These are phyloP conservation scores for Trametes cubensis DNA, from an alignment of 768 basidiomycete species.

Conservation along the genomic window DNA sequence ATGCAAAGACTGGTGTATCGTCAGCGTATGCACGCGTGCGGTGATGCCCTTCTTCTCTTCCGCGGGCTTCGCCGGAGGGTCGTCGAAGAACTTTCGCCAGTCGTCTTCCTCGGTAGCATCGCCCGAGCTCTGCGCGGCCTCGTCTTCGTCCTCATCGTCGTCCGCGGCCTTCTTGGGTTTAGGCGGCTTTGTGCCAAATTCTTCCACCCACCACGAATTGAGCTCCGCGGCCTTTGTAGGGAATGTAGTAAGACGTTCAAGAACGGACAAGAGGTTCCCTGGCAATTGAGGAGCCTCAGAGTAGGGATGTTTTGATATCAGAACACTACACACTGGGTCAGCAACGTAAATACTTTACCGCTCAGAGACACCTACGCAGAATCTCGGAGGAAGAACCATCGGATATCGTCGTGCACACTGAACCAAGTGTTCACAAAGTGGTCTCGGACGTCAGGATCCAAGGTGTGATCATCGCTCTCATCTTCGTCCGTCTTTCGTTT, in stretches of 20 bases:
- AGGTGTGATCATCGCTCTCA: constrained; percentile 36
- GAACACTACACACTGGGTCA: constrained; percentile 30
- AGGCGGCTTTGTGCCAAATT: constrained; percentile 54
- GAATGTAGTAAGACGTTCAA: constrained; percentile 62
- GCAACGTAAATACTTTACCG: constrained; percentile 3
- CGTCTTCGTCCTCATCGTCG: constrained; percentile 32
- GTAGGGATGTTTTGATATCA: constrained; percentile 36
- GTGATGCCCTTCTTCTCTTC: constrained; percentile 38
- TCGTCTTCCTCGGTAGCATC: constrained; percentile 51
- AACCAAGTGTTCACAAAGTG: constrained; percentile 74
- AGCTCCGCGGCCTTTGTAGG: constrained; percentile 71
- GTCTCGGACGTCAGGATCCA: constrained; percentile 63
- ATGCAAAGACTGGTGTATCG: constrained; percentile 77
- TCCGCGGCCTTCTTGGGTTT: constrained; percentile 31
- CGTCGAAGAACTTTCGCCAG: constrained; percentile 87
- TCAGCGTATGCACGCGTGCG: constrained; percentile 62
- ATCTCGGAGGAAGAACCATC: constrained; percentile 89
- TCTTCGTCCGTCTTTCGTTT: constrained; percentile 21
- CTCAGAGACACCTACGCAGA: constrained; percentile 54
- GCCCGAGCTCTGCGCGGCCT: constrained; percentile 40
- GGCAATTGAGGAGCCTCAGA: constrained; percentile 35
- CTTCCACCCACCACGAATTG: constrained; percentile 78
- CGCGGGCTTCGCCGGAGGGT: constrained; percentile 41
- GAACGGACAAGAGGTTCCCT: constrained; percentile 37
- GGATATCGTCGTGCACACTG: constrained; percentile 77